A percentile compares a stretch with the other conserved stretches of the same genome.
Evolutionary conservation across 768 basidiomycete species (phyloP).

Genomic region (Pholiota microspora): DNA sequence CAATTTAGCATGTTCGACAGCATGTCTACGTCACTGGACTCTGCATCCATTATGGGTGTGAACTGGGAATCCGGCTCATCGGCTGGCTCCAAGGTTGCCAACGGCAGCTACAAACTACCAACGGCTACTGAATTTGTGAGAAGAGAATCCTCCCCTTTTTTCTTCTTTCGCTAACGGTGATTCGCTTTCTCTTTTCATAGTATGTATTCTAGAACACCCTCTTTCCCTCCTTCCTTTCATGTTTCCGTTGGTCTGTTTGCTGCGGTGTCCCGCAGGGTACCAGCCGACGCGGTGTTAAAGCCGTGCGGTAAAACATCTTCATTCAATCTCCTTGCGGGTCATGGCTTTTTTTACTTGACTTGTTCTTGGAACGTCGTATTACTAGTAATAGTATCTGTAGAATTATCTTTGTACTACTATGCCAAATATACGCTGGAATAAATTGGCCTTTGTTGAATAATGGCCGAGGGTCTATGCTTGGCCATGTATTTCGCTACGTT

Average conservation of each 20-base stretch:
- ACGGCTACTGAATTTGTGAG: slow-evolving; percentile 29
- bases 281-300: not conserved
- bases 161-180: slow-evolving; percentile 3
- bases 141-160: slow-evolving; percentile 3
- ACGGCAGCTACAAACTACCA: slow-evolving; percentile 30
- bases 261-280: not conserved
- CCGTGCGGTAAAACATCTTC: slow-evolving; percentile 15
- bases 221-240: slow-evolving; percentile 5
- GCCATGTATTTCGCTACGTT: too few relatives aligned
- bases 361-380: slow-evolving; percentile 10
- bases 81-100: slow-evolving; percentile 25
- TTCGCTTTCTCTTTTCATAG: slow-evolving; percentile 12
- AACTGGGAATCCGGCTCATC: slow-evolving; percentile 26
- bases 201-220: slow-evolving; percentile 23
- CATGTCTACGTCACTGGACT: slow-evolving; percentile 22
- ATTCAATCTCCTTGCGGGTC: slow-evolving; percentile 14
- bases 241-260: slow-evolving; percentile 9
- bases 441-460: not conserved
- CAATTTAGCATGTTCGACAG: slow-evolving; percentile 32
- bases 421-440: not conserved
- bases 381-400: slow-evolving; percentile 13
- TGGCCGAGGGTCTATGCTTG: too few relatives aligned
- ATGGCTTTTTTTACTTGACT: slow-evolving; percentile 4
- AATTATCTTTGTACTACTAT: slow-evolving; percentile 14
- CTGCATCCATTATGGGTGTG: slow-evolving; percentile 26